These are phyloP conservation scores for Xylaria sp. DNA, from an alignment of 2,329 filamentous ascomycete species.

Conservation along the genomic window DNA sequence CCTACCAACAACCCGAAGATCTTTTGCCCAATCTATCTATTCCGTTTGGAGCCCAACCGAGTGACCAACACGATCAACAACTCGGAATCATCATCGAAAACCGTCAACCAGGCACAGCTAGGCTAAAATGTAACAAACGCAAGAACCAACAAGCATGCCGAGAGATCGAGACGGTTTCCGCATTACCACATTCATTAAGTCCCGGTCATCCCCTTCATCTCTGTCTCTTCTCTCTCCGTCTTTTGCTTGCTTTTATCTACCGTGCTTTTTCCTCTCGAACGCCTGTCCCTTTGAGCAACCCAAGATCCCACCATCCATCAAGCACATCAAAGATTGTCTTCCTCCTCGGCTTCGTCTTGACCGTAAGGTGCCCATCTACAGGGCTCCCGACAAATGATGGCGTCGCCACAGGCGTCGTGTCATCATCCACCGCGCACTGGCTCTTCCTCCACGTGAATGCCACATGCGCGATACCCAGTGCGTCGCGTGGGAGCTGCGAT, in stretches of 20 bases:
- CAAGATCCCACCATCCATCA: conserved; percentile 53
- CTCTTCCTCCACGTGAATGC: conserved; percentile 21
- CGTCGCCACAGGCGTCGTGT: conserved; percentile 27
- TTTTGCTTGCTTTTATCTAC: not conserved
- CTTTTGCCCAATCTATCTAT: too few relatives aligned
- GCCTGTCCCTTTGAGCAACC: conserved; percentile 39
- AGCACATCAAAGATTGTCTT: conserved; percentile 45
- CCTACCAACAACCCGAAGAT: not conserved
- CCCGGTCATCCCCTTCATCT: conserved; percentile 8
- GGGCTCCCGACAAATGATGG: conserved; percentile 13
- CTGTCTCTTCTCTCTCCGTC: not conserved
- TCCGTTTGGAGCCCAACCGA: too few relatives aligned
- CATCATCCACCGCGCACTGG: conserved; percentile 20
- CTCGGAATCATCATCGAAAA: not conserved
- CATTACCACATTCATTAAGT: not conserved
- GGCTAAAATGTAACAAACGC: too few relatives aligned
- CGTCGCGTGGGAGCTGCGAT: conserved; percentile 27
- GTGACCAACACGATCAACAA: not conserved
- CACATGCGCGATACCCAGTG: conserved; percentile 29
- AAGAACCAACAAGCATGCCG: too few relatives aligned
- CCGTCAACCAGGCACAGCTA: too few relatives aligned
- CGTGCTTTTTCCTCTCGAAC: conserved; percentile 25
- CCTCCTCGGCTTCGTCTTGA: conserved; percentile 34
- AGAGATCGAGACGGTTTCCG: too few relatives aligned
- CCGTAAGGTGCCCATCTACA: conserved; percentile 9